Conservation (phyloP, 2,329 filamentous ascomycete species). For the Microcera coccophila region DNA sequence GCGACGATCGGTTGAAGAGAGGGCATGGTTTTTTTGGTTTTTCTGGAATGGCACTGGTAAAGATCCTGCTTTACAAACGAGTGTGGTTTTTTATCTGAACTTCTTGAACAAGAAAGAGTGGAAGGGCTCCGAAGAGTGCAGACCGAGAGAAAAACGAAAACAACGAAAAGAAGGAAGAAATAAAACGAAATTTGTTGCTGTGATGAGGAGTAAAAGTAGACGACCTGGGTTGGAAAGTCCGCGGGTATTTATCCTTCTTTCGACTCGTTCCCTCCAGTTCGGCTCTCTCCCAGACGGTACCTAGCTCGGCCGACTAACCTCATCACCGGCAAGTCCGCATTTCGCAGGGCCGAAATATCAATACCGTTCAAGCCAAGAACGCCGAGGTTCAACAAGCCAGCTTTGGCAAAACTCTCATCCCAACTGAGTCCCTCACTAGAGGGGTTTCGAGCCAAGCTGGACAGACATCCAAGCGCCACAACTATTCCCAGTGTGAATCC, state of each 20-base stretch:
- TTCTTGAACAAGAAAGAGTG: too few relatives aligned
- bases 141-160: not conserved
- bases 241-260: constrained; percentile 24
- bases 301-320: not conserved
- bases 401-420: too few relatives aligned
- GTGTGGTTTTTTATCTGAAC: too few relatives aligned
- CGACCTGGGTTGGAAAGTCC: constrained; percentile 3
- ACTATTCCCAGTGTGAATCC: too few relatives aligned
- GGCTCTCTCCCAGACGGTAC: not conserved
- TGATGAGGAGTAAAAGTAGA: not conserved
- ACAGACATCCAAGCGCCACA: too few relatives aligned
- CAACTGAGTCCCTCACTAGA: too few relatives aligned
- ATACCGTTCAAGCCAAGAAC: too few relatives aligned
- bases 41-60: constrained; percentile 7
- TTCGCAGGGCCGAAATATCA: too few relatives aligned
- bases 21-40: constrained; percentile 17
- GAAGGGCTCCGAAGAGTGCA: not conserved
- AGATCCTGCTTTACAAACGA: not conserved
- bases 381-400: too few relatives aligned
- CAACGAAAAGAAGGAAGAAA: constrained; percentile 1
- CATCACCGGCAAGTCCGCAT: not conserved
- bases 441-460: too few relatives aligned
- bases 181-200: not conserved
- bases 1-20: constrained; percentile 30
- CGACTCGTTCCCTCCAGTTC: not conserved